These are phyloP conservation scores for Vanrija humicola DNA, from an alignment of 1,284 basidiomycete species.

Conservation along the genomic window DNA sequence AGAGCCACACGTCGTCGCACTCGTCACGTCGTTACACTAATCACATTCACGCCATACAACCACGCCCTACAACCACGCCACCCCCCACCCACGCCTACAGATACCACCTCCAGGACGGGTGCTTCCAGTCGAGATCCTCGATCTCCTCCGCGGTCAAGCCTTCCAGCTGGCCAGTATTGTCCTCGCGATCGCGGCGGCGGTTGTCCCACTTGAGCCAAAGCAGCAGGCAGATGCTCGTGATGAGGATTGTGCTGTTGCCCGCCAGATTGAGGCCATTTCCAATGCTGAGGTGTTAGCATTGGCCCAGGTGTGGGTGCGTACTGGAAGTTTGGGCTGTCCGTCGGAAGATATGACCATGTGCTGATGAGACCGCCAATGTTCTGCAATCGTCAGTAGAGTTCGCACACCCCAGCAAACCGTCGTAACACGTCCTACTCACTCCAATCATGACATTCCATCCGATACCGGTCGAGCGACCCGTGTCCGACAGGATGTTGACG, in stretches of 20 bases:
- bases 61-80: too few species aligned
- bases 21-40: too few species aligned
- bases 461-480: constrained; percentile 9
- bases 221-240: constrained; percentile 8
- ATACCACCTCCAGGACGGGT: constrained; percentile 15
- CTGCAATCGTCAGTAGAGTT: not conserved
- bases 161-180: constrained; percentile 3
- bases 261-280: constrained; percentile 19
- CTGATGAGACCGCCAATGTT: constrained; percentile 23
- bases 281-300: constrained; percentile 2
- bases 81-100: not conserved
- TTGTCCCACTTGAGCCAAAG: constrained; percentile 12
- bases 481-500: constrained; percentile 9
- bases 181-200: constrained; percentile 6
- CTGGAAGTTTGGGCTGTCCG: constrained; percentile 20
- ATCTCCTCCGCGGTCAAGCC: constrained; percentile 5
- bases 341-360: constrained; percentile 24
- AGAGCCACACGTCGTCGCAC: too few species aligned
- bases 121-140: constrained; percentile 19
- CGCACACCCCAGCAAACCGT: too few species aligned
- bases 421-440: not conserved
- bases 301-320: too few species aligned
- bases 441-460: constrained; percentile 20
- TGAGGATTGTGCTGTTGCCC: constrained; percentile 5
- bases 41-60: too few species aligned